Evolutionary conservation across 2,329 filamentous ascomycete genomes (phyloP), one percentile per base, ranked within the genome.

Genomic region (Epichloe sibirici): DNA sequence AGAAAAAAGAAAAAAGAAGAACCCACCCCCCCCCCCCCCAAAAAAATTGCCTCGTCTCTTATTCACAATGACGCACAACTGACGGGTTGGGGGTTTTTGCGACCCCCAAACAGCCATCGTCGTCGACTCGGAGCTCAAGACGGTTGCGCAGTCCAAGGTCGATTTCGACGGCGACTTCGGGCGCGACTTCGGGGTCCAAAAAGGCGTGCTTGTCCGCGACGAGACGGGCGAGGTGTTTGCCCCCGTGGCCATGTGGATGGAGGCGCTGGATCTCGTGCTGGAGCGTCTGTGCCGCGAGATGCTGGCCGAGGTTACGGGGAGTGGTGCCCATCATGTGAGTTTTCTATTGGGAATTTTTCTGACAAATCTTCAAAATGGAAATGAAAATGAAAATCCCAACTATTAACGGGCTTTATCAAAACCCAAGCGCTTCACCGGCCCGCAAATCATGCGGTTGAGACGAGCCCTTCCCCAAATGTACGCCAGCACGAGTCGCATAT

Each of bases 211-310:
- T 60, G 83, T 84, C 57, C 90, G 94, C 67, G 82, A 87, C 43
- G 76, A 75, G 49, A 89, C 93, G 63, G 83, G 86, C 66, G 90
- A 96, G 70, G 91, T 97, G 53, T 95, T 86, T 64, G 89, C 91
- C 25, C 93, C 93, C 37, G 88, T 96, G 49, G 86, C 88, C 50
- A 82, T 97, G 81, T 98, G 90, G 87, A 79, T 97, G 55, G 91
- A 97, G 68, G 88, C 91, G 23, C 73, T 97, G 45, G 90, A 97
- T 65, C 80, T 91, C 17, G 89, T 96, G 15, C 77, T 97, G 52
- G 71, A 76, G 47, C 82, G 86, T 15, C 76, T 98, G 56, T 76
- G 79, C 59, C 76, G 82, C 43, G 82, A 83, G 1, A 78, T 88
- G 52, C 62, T 21, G 17, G 93, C 93, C 0, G 70, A 85, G 50